Evolutionary conservation across 2,329 filamentous ascomycete species (phyloP).

Genomic region (Alternaria atra): DNA sequence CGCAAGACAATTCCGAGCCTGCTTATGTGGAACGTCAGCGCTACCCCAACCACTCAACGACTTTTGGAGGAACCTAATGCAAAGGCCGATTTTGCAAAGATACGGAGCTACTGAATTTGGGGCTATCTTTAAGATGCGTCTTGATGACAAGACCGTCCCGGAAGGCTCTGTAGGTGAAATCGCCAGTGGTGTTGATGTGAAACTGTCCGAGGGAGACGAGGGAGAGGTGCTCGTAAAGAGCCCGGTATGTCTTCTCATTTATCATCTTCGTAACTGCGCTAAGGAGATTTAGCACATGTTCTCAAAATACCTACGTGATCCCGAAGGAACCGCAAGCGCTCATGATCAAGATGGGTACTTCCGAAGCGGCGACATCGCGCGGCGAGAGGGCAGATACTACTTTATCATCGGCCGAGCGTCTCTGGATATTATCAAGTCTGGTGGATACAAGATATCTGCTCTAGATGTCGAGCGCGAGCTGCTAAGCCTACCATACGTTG

Average conservation of each 20-base stretch:
- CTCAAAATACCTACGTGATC: conserved; percentile 52
- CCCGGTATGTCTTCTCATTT: conserved; percentile 28
- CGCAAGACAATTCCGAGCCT: conserved; percentile 53
- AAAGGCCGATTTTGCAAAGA: conserved; percentile 54
- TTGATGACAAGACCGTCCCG: conserved; percentile 41
- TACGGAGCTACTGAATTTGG: conserved; percentile 59
- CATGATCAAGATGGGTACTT: conserved; percentile 61
- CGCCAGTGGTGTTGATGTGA: conserved; percentile 52
- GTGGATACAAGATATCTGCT: conserved; percentile 65
- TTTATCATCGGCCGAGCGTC: conserved; percentile 63
- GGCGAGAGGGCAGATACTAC: conserved; percentile 57
- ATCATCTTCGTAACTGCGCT: background rate
- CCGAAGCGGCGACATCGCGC: conserved; percentile 57
- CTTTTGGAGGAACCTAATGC: conserved; percentile 59
- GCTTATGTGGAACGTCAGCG: conserved; percentile 59
- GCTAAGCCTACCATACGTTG: conserved; percentile 58
- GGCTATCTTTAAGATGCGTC: conserved; percentile 54
- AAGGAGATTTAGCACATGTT: conserved; percentile 48
- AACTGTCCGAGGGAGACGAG: conserved; percentile 56
- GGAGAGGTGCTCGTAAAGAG: conserved; percentile 58
- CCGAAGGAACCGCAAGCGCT: conserved; percentile 56
- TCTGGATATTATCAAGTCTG: conserved; percentile 64
- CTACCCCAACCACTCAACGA: conserved; percentile 61
- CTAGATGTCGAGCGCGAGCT: conserved; percentile 65
- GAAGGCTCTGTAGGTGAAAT: conserved; percentile 50